Base-by-base conservation (phyloP, 495 filamentous ascomycete genomes). In the Tetracladium setigerum region DNA sequence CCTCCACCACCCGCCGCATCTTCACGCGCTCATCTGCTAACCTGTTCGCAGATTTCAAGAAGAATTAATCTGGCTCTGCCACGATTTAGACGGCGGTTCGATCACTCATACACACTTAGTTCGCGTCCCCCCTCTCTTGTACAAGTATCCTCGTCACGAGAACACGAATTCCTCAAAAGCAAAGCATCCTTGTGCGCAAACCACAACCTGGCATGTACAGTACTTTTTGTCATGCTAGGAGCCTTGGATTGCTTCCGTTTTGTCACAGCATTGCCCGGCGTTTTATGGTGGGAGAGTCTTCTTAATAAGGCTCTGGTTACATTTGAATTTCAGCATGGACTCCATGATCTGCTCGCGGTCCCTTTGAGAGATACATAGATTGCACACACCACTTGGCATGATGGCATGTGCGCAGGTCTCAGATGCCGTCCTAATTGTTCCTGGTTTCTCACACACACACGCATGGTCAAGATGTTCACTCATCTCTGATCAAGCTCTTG, bases 371-470 rank as follows among this genome's bases (percentile, higher is more conserved):
- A 49, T 54, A 55, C 53, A 55, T 61, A 61, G 58, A 60, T 49
- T 60, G 60, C 58, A 61, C 54, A 58, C 52, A 37, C 50, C 52
- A 36, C 36, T 34, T 49, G 27, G 16, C 19, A 14, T 60, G 62
- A 63, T 60, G 62, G 62, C 56, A 67, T 72, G 70, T 78, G 76
- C 78, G 78, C 81, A 76, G 78, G 78, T 81, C 78, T 75, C 76
- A 62, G 43, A 62, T 68, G 67, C 67, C 70, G 69, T 69, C 67
- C 46, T 72, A 71, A 70, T 72, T 64, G 27, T 24, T 44, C 45
- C 33, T 44, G 38, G 34, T 36, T 41, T 42, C 27, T 34, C 32
- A 43, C 38, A n/a, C n/a, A n/a, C n/a, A n/a, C n/a, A n/a, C n/a
- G n/a, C n/a, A n/a, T n/a, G 37, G 44, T 44, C 43, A 44, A 47